Evolutionary conservation across 352 stramenopile species (phyloP), one percentile per base, ranked within the genome.

Genomic region (Phytopythium sindhum): DNA sequence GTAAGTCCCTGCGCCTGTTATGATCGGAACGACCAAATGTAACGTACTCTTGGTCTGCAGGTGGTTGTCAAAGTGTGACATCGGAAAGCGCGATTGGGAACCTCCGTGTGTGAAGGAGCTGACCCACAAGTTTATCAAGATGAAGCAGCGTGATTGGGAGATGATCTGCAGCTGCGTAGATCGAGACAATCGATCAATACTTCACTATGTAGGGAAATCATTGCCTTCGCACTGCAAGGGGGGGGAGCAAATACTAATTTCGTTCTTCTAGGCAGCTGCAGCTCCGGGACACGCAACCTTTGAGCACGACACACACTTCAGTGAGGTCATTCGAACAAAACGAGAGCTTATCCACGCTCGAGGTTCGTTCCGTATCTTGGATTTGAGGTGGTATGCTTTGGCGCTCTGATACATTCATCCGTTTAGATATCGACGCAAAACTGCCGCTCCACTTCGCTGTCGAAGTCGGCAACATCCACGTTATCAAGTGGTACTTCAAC

Each of bases 161-260:
- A 41, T 19, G 1, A 77, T 80, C 21, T 79, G 75, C 44, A 52
- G 61, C 5, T 65, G 45, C 23, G 31, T 72, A 8, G 83, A 91
- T 37, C 48, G 63, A 4, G 64, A 84, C 50, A 62, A 60, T 0
- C 69, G 83, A n/a, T 77, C 80, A 3, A 48, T 88, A 17, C 69
- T 90, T 31, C 80, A 90, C 42, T 91, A 91, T 58, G 83, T 87
- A 58, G 42, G 78, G 10, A 33, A 12, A 29, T 48, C 26, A 11
- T 11, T n/a, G n/a, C 11, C 15, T 50, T 15, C 42, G 5, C 9
- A 12, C 8, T 5, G 5, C 21, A 11, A 50, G 5, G 17, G 14
- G 7, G 2, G 4, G 26, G 42, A 14, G 11, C 1, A 12, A 35
- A 48, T 11, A 23, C 33, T 57, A n/a, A 24, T 1, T 23, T 28